Evolutionary conservation across 805 yeast genomes (phyloP), one percentile per base, ranked within the genome.

Genomic region (Monosporozyma siamensis): DNA sequence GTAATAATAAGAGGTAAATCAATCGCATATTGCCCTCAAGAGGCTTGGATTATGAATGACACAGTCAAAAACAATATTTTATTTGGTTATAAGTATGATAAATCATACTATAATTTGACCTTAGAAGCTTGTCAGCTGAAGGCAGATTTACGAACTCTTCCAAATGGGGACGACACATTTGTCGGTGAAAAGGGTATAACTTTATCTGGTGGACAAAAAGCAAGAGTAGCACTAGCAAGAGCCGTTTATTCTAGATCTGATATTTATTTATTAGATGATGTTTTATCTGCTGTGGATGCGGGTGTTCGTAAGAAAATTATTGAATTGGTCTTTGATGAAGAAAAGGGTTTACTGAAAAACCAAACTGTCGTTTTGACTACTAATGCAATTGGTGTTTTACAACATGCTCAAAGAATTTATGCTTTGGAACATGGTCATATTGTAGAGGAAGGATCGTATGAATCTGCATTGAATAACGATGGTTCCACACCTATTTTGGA

Each of bases 271-370:
- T 50, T 80, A 42, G 88, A 80, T 62, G 88, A 80, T 55, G 69
- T 80, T 21, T 63, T 80, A 44, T 73, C 82, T 49, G 87, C 87
- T 2, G 88, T 80, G 15, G 88, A 80, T 63, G 77, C 83, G 2
- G 80, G 80, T 54, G 88, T 80, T 39, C 77, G 81, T 36, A 71
- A 67, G 46, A 71, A 69, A 41, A 72, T 78, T 41, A 70, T 75
- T 48, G 65, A 72, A 5, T 52, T 68, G 30, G 81, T 78, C 12
- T 54, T 77, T 14, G 65, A 69, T 27, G 56, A 52, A 34, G 47
- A 53, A 8, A 46, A 47, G 6, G 83, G 83, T 21, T 49, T 79
- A 11, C 60, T 79, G 39, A 63, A 65, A 7, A 57, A 71, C 3
- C 78, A 77, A 50, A 74, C 82, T 3, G 65, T 75, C 24, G 63